These are phyloP conservation scores for Yarrowia deformans DNA, from an alignment of 805 yeast genomes.

Conservation along the genomic window DNA sequence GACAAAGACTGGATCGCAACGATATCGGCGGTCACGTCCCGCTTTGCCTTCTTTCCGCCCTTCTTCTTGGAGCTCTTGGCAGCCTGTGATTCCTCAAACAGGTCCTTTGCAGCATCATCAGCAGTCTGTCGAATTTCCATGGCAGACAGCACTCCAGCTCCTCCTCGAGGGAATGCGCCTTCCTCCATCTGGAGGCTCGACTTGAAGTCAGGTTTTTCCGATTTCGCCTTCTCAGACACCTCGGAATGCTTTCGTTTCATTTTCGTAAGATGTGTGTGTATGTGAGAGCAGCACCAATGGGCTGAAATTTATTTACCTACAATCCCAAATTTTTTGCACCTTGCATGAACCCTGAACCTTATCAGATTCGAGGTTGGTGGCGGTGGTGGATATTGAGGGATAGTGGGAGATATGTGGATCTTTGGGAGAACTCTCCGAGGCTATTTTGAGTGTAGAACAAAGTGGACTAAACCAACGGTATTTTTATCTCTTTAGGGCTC, in stretches of 20 bases:
- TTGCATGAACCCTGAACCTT: slow-evolving; percentile 31
- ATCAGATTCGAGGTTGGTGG: slow-evolving; percentile 11
- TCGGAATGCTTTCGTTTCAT: slow-evolving; percentile 39
- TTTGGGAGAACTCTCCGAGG: neutral
- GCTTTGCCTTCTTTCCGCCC: slow-evolving; percentile 48
- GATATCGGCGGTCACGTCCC: neutral
- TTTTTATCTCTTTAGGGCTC: no score
- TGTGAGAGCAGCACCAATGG: slow-evolving; percentile 19
- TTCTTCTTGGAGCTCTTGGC: slow-evolving; percentile 46
- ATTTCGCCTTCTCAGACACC: slow-evolving; percentile 25
- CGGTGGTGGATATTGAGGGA: slow-evolving; percentile 2
- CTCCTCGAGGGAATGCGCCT: slow-evolving; percentile 93
- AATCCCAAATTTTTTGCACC: slow-evolving; percentile 37
- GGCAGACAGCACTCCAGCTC: slow-evolving; percentile 76
- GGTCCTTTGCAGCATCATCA: slow-evolving; percentile 90
- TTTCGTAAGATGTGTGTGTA: slow-evolving; percentile 22
- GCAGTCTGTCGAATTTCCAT: slow-evolving; percentile 91
- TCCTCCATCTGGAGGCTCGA: slow-evolving; percentile 51
- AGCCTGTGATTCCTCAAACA: slow-evolving; percentile 42
- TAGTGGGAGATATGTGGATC: neutral
- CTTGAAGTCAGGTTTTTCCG: slow-evolving; percentile 36
- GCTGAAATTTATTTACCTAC: slow-evolving; percentile 29
- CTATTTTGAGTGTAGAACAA: neutral
- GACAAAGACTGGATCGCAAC: slow-evolving; percentile 62
- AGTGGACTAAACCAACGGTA: neutral